Percentiles rank a stretch among this genome's conserved stretches.
Evolutionary conservation across 139 green algal genomes (phyloP).

Genomic region (Monoraphidium neglectum): DNA sequence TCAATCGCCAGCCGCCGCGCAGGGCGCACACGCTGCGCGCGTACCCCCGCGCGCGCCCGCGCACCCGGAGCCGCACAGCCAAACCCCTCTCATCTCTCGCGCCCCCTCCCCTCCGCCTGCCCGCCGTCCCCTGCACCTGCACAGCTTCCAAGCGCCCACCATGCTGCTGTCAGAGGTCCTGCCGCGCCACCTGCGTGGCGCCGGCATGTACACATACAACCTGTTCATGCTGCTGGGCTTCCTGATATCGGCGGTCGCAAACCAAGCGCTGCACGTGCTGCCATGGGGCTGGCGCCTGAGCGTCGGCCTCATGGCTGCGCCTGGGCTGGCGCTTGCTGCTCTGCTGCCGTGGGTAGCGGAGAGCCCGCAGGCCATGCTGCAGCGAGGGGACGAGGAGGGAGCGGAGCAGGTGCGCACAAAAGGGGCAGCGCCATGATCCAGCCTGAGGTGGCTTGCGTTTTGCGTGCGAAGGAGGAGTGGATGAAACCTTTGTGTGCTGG

Average conservation of each 20-base stretch:
- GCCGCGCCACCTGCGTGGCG: neutral
- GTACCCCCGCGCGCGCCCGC: neutral
- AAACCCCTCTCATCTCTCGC: too few species aligned
- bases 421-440: too few species aligned
- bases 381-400: neutral
- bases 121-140: too few species aligned
- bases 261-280: neutral
- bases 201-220: constrained; percentile 5
- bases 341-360: constrained; percentile 1
- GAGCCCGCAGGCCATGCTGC: neutral
- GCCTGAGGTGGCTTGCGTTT: too few species aligned
- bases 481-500: too few species aligned
- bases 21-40: neutral
- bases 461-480: too few species aligned
- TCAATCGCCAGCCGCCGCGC: neutral
- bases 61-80: neutral
- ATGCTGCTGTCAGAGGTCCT: constrained; percentile 7
- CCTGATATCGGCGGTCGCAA: neutral
- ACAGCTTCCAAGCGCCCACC: constrained; percentile 10
- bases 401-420: constrained; percentile 1
- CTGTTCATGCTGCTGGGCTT: neutral
- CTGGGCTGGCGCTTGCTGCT: neutral
- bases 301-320: constrained; percentile 2
- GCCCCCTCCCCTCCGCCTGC: neutral
- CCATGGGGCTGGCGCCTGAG: neutral